Percentiles rank a stretch among this genome's conserved stretches.
phyloP scores from a whole-genome alignment of 257 asterid species.

The Solanum dulcamara region DNA sequence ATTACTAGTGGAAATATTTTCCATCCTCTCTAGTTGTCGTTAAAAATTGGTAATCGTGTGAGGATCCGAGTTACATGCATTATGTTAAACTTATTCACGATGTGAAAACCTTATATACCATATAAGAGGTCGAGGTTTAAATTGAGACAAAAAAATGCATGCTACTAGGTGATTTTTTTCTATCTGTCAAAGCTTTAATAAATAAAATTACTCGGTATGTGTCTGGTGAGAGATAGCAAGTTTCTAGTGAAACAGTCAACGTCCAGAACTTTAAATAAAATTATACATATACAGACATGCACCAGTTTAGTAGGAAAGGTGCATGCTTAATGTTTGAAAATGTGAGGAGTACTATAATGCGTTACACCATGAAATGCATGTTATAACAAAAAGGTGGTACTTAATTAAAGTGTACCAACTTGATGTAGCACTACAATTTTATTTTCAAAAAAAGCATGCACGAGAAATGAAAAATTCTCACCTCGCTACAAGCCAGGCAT shows the following conservation, averaged over 20 bases:
- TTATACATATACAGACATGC: neutral
- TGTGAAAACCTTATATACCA: neutral
- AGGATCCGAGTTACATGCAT: neutral
- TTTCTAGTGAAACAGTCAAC: neutral
- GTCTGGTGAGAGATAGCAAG: neutral
- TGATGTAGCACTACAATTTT: neutral
- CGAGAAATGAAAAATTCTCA: neutral
- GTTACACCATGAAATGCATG: neutral
- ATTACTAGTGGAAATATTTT: neutral
- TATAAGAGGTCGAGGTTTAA: neutral
- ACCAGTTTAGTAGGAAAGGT: neutral
- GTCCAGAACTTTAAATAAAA: neutral
- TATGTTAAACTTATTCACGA: neutral
- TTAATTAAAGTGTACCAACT: neutral
- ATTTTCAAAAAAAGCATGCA: neutral
- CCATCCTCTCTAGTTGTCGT: neutral
- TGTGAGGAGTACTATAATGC: neutral
- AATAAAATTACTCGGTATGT: neutral
- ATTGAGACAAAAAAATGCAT: neutral
- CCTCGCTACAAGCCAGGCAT: constrained; percentile 53
- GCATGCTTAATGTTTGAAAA: neutral
- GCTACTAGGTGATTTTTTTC: neutral
- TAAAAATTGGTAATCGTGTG: neutral
- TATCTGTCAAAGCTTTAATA: rapidly evolving
- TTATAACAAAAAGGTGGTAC: neutral